Base-by-base conservation (phyloP, 2,329 filamentous ascomycete species). In the Aspergillus vadensis region DNA sequence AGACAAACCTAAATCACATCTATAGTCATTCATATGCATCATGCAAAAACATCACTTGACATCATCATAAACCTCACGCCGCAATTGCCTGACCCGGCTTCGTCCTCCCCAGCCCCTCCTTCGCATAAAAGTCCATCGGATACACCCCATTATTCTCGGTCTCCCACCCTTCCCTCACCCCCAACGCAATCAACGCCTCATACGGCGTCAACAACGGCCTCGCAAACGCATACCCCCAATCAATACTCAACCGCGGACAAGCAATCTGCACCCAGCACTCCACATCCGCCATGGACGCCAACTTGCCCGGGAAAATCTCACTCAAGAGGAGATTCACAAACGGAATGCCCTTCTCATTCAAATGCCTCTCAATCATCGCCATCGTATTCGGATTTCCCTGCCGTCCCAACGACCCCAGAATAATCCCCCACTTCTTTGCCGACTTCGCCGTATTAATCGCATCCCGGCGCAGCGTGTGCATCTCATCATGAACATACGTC, bases 191-290 rank as follows among this genome's bases (percentile, higher is more conserved):
- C 61, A 98, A 83, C 6, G 95, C 95, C 79, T 99, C 95, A 69
- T 99, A 97, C 2, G 95, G 94, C 55, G 94, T 98, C 72, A 99
- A 77, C 60, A 99, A 75, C 51, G 95, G 95, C 50, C 91, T 81
- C 1, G 92, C 86, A 73, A 99, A 99, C 0, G 95, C 95, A 79
- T 98, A 98, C 0, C 95, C 95, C 95, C 95, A 99, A 78, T 99
- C 95, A 67, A 99, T 99, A 76, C 94, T 98, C 74, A 99, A 74
- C 53, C 95, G 82, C n/a, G 95, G 95, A 77, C 95, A 99, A 5
- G 95, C 95, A 54, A 99, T 92, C 78, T 99, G 95, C 41, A 99
- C 94, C 95, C 95, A 99, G 69, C 92, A 96, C 73, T 97, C 94
- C 2, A 99, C 91, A 71, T 98, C 94, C 30, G 80, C 79, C 92